Conservation (phyloP, 148 eudicot genomes). For the Nepenthes gracilis region DNA sequence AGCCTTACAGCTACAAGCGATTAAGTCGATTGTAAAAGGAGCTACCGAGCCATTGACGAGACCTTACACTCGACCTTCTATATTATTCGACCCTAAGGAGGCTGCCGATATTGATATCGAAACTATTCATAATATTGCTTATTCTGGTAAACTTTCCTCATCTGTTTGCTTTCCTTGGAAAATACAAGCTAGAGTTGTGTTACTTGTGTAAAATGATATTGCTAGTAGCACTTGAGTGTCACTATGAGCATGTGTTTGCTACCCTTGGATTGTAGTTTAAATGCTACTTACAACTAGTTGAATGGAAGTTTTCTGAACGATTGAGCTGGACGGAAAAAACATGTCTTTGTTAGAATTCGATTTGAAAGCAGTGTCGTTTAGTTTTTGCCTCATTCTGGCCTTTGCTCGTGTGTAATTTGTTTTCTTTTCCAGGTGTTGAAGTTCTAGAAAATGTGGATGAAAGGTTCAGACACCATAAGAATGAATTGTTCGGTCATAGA, state of each 20-base stretch:
- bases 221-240: background rate
- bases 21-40: constrained; percentile 29
- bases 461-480: constrained; percentile 43
- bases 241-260: too few relatives aligned
- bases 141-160: constrained; percentile 28
- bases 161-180: background rate
- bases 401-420: background rate
- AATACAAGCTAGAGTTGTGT: too few relatives aligned
- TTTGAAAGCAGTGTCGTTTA: too few relatives aligned
- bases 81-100: constrained; percentile 54
- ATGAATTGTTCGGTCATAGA: constrained; percentile 69
- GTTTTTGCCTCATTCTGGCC: background rate
- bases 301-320: too few relatives aligned
- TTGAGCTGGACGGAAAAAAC: too few relatives aligned
- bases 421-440: constrained; percentile 55
- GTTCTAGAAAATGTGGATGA: constrained; percentile 39
- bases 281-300: too few relatives aligned
- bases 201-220: background rate
- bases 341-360: too few relatives aligned
- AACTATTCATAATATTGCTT: constrained; percentile 37
- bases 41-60: constrained; percentile 40
- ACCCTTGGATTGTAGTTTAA: too few relatives aligned
- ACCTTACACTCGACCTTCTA: constrained; percentile 74
- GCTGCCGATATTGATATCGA: constrained; percentile 87
- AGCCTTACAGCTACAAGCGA: constrained; percentile 47